Conservation (phyloP, 2,329 filamentous ascomycete species). For the Penicillium thymicola region DNA sequence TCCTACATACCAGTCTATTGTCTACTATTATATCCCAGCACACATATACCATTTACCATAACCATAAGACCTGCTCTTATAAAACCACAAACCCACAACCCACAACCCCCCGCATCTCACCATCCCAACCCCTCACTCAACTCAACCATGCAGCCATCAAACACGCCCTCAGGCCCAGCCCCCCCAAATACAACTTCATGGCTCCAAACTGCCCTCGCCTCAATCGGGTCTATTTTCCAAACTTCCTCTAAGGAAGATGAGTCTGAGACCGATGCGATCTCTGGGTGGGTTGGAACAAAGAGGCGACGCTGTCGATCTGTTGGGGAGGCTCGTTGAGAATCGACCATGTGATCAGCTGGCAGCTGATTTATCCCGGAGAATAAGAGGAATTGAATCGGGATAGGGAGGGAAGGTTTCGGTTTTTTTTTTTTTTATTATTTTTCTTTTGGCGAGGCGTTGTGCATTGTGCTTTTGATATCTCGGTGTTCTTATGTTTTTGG, state of each 20-base stretch:
- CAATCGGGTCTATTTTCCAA: slow-evolving; percentile 13
- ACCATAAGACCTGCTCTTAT: background rate
- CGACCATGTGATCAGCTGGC: background rate
- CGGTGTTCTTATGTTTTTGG: background rate
- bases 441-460: background rate
- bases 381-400: background rate
- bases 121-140: background rate
- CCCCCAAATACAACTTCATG: slow-evolving; percentile 1
- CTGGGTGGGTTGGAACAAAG: slow-evolving; percentile 20
- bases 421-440: background rate
- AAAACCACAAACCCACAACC: background rate
- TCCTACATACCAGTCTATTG: background rate
- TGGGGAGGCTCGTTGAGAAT: slow-evolving; percentile 15
- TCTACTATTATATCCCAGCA: background rate
- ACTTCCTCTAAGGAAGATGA: background rate
- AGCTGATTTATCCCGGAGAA: background rate
- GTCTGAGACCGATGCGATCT: slow-evolving; percentile 19
- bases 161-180: background rate
- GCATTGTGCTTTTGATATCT: background rate
- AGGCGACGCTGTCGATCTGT: slow-evolving; percentile 20
- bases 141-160: background rate
- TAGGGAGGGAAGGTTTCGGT: background rate
- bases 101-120: background rate
- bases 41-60: background rate
- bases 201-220: slow-evolving; percentile 10